Conservation (phyloP, 495 filamentous ascomycete genomes). For the Penicillium coprophilum region DNA sequence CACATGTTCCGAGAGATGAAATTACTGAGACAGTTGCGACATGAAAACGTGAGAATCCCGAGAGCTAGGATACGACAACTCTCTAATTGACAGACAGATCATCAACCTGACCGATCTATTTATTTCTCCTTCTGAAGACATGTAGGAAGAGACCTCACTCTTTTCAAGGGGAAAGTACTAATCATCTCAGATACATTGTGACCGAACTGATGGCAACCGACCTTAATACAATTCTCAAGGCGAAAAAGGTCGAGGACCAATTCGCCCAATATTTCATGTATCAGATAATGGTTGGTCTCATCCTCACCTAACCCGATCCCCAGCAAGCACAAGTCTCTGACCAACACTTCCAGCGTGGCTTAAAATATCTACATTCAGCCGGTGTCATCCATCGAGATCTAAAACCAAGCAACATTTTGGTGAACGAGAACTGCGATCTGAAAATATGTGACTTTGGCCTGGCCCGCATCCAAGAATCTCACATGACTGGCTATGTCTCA, state of each 20-base stretch:
- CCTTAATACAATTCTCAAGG: slow-evolving; percentile 87
- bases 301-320: neutral
- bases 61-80: neutral
- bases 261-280: slow-evolving; percentile 99
- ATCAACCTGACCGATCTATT: slow-evolving; percentile 98
- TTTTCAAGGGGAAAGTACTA: slow-evolving; percentile 24
- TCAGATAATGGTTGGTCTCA: slow-evolving; percentile 76
- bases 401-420: slow-evolving; percentile 96
- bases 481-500: slow-evolving; percentile 99
- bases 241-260: slow-evolving; percentile 91
- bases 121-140: slow-evolving; percentile 97
- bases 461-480: slow-evolving; percentile 92
- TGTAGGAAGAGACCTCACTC: slow-evolving; percentile 56
- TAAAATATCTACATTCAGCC: slow-evolving; percentile 99
- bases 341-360: slow-evolving; percentile 66
- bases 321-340: slow-evolving; percentile 8
- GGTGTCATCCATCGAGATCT: slow-evolving; percentile 96
- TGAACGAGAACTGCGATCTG: slow-evolving; percentile 98
- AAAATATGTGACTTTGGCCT: slow-evolving; percentile 99
- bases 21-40: slow-evolving; percentile 88
- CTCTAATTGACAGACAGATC: slow-evolving; percentile 58
- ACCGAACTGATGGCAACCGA: slow-evolving; percentile 97
- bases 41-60: slow-evolving; percentile 75
- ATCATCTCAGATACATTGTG: slow-evolving; percentile 76
- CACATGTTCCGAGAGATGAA: slow-evolving; percentile 95